Base-by-base conservation (phyloP, 2,329 filamentous ascomycete species). In the Arthrobotrys entomopaga region DNA sequence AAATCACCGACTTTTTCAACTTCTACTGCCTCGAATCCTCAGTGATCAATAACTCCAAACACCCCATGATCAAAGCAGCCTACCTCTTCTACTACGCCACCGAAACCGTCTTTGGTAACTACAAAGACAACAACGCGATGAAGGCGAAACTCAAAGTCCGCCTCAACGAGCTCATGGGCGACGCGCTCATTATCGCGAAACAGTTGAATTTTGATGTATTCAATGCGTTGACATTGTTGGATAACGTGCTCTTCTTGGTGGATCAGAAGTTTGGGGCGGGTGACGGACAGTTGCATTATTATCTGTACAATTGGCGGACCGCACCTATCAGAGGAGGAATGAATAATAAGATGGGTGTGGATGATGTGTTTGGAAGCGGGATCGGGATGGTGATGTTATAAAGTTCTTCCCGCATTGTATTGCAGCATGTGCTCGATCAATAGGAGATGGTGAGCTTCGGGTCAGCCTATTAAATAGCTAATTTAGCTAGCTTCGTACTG, bases 31-130 rank as follows among this genome's bases (percentile, higher is more conserved):
- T 99, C 38, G 93, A 97, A 81, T 97, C 93, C 15, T 95, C 92
- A 0, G 91, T 97, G 70, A 96, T 99, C 79, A 89, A 90, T 78
- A 88, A 92, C 80, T 84, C 87, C 52, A 91, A 91, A 81, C 90
- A 96, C 83, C 86, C 88, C 72, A 87, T 88, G 67, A 89, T 99
- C 79, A 90, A 90, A 77, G 95, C 94, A 2, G 95, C 95, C 29
- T 99, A 99, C 82, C 87, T 98, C 65, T 99, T 94, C 84, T 99
- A 99, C 85, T 99, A 99, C 81, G 95, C 91, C 67, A 91, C 90
- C 5, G 92, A 97, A 79, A 84, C 87, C 3, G 94, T 89, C 10
- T 90, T 97, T 77, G 80, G 29, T 8, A 49, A 34, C 1, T 49
- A 72, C 57, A 70, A 71, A 53, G 49, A 56, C 24, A 64, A 64